A percentile compares a stretch with the other conserved stretches of the same genome.
Conservation (phyloP, 2,329 filamentous ascomycete genomes). For the Ascochyta pisi region DNA sequence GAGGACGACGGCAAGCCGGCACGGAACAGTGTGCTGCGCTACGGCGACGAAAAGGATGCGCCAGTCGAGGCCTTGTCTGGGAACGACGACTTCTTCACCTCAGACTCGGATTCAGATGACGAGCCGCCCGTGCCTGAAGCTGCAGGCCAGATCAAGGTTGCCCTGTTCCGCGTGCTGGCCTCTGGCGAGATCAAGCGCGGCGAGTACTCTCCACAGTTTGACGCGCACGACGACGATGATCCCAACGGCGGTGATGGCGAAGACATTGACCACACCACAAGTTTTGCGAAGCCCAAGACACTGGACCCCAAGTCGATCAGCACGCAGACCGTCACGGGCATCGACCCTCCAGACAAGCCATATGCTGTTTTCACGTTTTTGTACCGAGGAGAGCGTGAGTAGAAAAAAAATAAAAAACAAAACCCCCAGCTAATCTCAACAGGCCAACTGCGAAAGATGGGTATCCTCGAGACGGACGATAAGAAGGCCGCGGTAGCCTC, state of each 20-base stretch:
- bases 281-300: constrained; percentile 95
- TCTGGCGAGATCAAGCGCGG: constrained; percentile 97
- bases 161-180: constrained; percentile 91
- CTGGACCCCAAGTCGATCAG: constrained; percentile 97
- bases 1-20: constrained; percentile 49
- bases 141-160: constrained; percentile 96
- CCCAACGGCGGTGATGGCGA: constrained; percentile 68
- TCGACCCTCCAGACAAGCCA: constrained; percentile 93
- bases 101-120: constrained; percentile 75
- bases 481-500: constrained; percentile 67
- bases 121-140: constrained; percentile 90
- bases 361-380: constrained; percentile 98
- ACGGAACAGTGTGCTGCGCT: constrained; percentile 72
- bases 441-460: constrained; percentile 98
- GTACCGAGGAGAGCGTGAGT: constrained; percentile 92
- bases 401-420: no score
- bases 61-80: constrained; percentile 77
- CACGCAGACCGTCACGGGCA: constrained; percentile 98
- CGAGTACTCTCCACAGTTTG: constrained; percentile 97
- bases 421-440: constrained; percentile 17
- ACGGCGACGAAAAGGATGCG: constrained; percentile 77
- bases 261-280: constrained; percentile 95
- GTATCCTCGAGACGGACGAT: constrained; percentile 71
- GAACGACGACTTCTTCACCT: constrained; percentile 69
- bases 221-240: constrained; percentile 94